These are phyloP conservation scores for Paraconiothyrium sp. DNA, from an alignment of 2,329 filamentous ascomycete species.

Conservation along the genomic window DNA sequence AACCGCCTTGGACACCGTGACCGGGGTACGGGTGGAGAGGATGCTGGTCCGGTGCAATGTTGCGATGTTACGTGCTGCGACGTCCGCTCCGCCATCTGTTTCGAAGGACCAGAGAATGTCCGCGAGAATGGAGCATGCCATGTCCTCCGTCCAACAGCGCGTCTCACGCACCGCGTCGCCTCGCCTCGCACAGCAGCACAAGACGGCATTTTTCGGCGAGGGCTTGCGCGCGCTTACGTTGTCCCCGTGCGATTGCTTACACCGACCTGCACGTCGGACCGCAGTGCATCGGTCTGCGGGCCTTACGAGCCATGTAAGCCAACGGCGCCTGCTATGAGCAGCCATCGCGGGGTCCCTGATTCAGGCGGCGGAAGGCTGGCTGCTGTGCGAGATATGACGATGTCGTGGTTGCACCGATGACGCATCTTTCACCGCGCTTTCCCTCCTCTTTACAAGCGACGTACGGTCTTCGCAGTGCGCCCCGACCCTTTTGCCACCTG, in stretches of 20 bases:
- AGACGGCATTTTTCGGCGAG: neutral
- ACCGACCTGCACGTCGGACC: neutral
- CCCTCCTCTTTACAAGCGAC: too few species aligned
- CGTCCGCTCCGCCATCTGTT: neutral
- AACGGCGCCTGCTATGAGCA: neutral
- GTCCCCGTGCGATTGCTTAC: neutral
- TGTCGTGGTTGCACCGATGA: neutral
- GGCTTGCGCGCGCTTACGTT: neutral
- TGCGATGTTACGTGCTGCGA: conserved; percentile 5
- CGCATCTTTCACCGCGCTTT: neutral
- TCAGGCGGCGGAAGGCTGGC: neutral
- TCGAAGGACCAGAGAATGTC: neutral
- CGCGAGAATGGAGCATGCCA: neutral
- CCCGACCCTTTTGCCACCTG: neutral
- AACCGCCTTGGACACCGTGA: neutral
- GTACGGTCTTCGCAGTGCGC: neutral
- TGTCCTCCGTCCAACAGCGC: neutral
- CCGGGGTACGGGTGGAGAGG: conserved; percentile 9
- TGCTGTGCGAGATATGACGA: neutral
- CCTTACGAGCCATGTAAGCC: neutral
- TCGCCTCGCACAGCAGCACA: neutral
- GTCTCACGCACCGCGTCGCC: neutral
- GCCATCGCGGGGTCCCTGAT: neutral
- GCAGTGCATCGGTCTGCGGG: neutral
- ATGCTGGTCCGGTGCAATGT: neutral